A percentile compares a stretch with the other conserved stretches of the same genome.
These are phyloP conservation scores for Fusarium liriodendri DNA, from an alignment of 2,329 filamentous ascomycete genomes.

Conservation along the genomic window DNA sequence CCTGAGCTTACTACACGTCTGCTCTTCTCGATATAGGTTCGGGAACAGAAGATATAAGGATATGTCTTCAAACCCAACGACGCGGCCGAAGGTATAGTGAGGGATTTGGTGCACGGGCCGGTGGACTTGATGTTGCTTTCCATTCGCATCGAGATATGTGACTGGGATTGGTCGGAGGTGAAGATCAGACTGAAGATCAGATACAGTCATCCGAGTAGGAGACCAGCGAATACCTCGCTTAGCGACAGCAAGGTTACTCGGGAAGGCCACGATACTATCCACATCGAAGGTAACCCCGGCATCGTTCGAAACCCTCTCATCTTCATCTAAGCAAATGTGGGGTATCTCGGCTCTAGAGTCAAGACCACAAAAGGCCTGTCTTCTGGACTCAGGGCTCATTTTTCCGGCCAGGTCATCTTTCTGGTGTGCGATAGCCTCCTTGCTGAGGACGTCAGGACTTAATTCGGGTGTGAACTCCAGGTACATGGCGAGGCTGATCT, in stretches of 20 bases:
- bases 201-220: neutral
- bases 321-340: neutral
- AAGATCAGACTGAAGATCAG: neutral
- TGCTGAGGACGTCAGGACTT: neutral
- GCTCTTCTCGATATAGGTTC: neutral
- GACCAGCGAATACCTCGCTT: neutral
- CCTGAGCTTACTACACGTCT: neutral
- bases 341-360: neutral
- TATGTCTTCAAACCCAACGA: neutral
- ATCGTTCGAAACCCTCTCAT: neutral
- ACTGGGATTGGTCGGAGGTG: neutral
- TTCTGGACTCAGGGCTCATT: conserved; percentile 1
- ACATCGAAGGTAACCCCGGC: neutral
- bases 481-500: neutral
- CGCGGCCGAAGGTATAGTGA: neutral
- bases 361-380: neutral
- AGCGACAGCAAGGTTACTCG: neutral
- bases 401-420: conserved; percentile 2
- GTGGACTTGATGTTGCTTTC: neutral
- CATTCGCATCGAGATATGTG: neutral
- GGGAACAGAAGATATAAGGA: neutral
- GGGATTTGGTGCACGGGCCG: neutral
- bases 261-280: conserved; percentile 1
- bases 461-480: neutral
- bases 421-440: neutral